phyloP scores from a whole-genome alignment of 441 rosid species.

The Adansonia madagascariensis region DNA sequence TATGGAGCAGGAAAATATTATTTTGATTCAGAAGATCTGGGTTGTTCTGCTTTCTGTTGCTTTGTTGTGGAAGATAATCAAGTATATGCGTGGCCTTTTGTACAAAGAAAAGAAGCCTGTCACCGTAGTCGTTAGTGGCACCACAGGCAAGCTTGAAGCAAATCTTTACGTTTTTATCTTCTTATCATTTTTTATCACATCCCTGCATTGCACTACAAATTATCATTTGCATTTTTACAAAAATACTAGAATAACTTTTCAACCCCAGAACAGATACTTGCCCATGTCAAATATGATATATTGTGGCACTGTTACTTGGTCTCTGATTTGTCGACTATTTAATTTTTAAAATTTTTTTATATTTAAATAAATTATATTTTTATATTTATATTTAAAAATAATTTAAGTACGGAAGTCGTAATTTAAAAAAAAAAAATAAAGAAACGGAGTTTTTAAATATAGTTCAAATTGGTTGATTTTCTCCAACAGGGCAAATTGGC shows the following conservation, averaged over 20 bases:
- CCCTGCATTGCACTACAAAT: no score
- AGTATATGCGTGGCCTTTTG: slow-evolving; percentile 59
- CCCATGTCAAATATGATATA: background rate
- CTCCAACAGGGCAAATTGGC: slow-evolving; percentile 74
- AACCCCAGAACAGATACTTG: background rate
- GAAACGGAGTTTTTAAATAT: background rate
- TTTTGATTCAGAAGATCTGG: slow-evolving; percentile 51
- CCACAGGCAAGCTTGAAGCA: slow-evolving; percentile 58
- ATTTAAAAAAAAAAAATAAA: no score
- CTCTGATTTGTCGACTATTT: no score
- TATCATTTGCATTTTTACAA: no score
- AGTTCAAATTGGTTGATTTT: slow-evolving; percentile 8
- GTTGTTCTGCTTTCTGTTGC: slow-evolving; percentile 49
- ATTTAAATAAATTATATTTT: no score
- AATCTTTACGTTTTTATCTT: background rate
- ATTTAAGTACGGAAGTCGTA: no score
- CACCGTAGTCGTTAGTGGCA: slow-evolving; percentile 68
- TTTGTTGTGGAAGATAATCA: slow-evolving; percentile 60
- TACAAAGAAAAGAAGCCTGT: slow-evolving; percentile 62
- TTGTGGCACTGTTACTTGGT: no score
- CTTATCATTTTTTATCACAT: background rate
- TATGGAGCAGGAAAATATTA: slow-evolving; percentile 45
- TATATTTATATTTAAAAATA: no score
- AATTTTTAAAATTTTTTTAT: no score
- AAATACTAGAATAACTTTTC: background rate